Conservation (phyloP, 225 moss, liverwort and hornwort species). For the Sphagnum contortum region DNA sequence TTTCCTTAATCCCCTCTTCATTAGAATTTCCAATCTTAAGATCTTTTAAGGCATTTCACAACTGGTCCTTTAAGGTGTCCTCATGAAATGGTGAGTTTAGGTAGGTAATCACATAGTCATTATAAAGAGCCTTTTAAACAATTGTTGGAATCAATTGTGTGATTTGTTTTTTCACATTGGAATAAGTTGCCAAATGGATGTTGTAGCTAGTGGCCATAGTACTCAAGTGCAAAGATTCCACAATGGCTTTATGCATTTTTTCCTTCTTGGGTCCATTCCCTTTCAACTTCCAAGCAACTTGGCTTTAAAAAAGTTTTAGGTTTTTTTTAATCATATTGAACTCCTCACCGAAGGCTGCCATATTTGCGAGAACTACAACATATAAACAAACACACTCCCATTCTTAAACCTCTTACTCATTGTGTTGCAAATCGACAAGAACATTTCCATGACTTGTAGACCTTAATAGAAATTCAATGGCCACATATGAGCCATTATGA, state of each 20-base stretch:
- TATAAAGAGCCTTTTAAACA: not conserved
- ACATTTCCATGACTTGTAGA: too few relatives aligned
- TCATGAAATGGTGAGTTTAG: not conserved
- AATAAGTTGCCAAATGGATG: not conserved
- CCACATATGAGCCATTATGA: too few relatives aligned
- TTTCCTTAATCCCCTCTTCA: not conserved
- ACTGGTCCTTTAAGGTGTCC: not conserved
- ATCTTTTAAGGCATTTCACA: too few relatives aligned
- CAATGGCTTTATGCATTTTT: not conserved
- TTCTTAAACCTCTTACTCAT: too few relatives aligned
- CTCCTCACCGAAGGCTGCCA: too few relatives aligned
- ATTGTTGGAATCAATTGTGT: constrained; percentile 2
- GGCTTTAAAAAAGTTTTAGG: too few relatives aligned
- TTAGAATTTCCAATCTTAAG: not conserved
- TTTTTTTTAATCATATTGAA: too few relatives aligned
- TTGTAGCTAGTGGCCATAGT: not conserved
- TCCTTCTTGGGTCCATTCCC: not conserved
- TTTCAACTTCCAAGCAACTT: not conserved
- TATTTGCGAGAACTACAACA: too few relatives aligned
- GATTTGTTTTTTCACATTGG: not conserved
- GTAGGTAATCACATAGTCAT: not conserved
- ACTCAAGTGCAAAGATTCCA: not conserved
- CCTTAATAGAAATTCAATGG: too few relatives aligned
- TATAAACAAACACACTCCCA: too few relatives aligned
- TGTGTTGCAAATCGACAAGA: too few relatives aligned